A percentile compares a stretch with the other conserved stretches of the same genome.
Conservation (phyloP, 345 rosid species). For the Populus pruinosa region DNA sequence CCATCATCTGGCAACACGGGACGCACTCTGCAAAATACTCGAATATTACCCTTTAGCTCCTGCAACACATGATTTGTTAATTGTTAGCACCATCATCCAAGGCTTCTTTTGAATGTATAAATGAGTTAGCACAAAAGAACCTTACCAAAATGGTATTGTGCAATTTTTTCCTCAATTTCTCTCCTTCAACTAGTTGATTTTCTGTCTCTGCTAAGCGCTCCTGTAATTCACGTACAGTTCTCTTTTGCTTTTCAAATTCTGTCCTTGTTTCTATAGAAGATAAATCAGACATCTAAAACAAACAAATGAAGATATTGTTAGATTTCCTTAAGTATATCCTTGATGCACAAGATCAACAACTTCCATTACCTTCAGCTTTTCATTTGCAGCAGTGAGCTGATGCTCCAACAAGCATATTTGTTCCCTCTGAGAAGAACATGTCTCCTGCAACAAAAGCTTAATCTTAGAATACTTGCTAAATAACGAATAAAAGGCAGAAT, state of each 20-base stretch:
- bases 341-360: neutral
- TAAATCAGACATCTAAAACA: slow-evolving; percentile 50
- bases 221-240: slow-evolving; percentile 37
- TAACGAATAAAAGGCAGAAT: neutral
- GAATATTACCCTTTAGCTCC: slow-evolving; percentile 97
- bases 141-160: slow-evolving; percentile 87
- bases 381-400: slow-evolving; percentile 64
- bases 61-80: slow-evolving; percentile 19
- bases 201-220: slow-evolving; percentile 61
- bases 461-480: neutral
- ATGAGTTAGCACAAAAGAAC: neutral
- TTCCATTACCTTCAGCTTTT: slow-evolving; percentile 65
- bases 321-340: neutral
- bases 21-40: slow-evolving; percentile 93
- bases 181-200: slow-evolving; percentile 65
- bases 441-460: slow-evolving; percentile 47
- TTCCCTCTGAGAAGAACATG: slow-evolving; percentile 73
- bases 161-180: slow-evolving; percentile 66
- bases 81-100: neutral
- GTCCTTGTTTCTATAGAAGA: slow-evolving; percentile 46
- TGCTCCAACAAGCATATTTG: slow-evolving; percentile 58
- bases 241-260: slow-evolving; percentile 56
- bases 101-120: neutral
- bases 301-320: neutral
- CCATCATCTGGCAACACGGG: slow-evolving; percentile 79